Evolutionary conservation across 2,329 filamentous ascomycete genomes (phyloP), one percentile per base, ranked within the genome.

Genomic region (Penicillium verrucosum): DNA sequence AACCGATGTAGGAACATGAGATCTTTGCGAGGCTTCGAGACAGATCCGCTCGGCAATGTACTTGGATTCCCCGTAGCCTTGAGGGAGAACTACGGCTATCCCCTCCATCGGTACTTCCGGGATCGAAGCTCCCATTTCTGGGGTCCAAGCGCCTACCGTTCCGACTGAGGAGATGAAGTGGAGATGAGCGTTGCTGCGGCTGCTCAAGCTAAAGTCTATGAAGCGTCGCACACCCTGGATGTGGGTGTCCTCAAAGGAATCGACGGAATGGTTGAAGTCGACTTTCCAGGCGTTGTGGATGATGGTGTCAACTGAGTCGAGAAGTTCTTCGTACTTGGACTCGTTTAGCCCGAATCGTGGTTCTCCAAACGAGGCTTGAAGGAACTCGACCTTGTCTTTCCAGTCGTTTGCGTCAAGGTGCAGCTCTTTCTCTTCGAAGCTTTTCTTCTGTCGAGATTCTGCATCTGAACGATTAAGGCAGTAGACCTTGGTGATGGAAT

Each of bases 401-500:
- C 61, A 64, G 40, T 53, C 29, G 8, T 37, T 42, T 9, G 29
- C 18, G 8, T 44, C 79, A 23, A 68, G 32, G 3, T 21, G 23
- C 21, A 72, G 70, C 0, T 78, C 77, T 10, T 80, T 78, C 0
- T 71, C 69, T 4, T 65, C 60, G 56, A 70, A 73, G 23, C 65
- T 61, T n/a, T 65, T 60, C 2, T 63, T 64, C 60, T 83, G 81
- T 0, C 77, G 75, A 7, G 62, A 65, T 25, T 72, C 73, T 0
- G 76, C 76, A 30, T 81, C 68, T 14, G 61, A 64, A 7, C 81
- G 73, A 65, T 83, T 82, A 14, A 83, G 70, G 53, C 79, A 82
- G 49, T 80, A 71, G 25, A 82, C 65, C 58, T 75, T 78, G 34
- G 68, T 65, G 12, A 82, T 73, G 5, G 59, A 55, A 0, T 74